Evolutionary conservation across 208 protist genomes (phyloP).

Genomic region (Trypanosoma theileri): DNA sequence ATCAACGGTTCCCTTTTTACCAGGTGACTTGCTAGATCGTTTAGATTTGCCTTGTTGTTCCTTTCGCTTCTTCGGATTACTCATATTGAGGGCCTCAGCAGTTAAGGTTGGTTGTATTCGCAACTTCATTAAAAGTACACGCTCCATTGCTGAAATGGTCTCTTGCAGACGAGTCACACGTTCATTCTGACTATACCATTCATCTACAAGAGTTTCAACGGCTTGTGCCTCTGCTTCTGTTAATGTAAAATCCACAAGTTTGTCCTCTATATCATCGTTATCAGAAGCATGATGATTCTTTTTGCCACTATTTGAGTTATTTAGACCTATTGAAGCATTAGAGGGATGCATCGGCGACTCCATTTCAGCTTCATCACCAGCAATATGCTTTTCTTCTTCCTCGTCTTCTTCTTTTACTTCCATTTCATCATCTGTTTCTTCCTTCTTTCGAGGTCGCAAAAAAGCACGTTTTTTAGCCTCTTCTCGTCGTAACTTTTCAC

Average conservation of each 20-base stretch:
- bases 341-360: too few species aligned
- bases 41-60: slow-evolving; percentile 36
- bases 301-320: slow-evolving; percentile 8
- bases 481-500: slow-evolving; percentile 47
- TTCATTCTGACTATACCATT: slow-evolving; percentile 57
- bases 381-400: slow-evolving; percentile 18
- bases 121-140: slow-evolving; percentile 69
- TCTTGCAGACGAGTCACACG: slow-evolving; percentile 44
- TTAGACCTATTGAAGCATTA: too few species aligned
- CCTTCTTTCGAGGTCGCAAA: slow-evolving; percentile 20
- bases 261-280: slow-evolving; percentile 32
- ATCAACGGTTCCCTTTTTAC: slow-evolving; percentile 51
- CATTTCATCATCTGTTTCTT: slow-evolving; percentile 10
- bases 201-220: slow-evolving; percentile 54
- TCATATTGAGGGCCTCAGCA: slow-evolving; percentile 26
- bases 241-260: slow-evolving; percentile 35
- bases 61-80: slow-evolving; percentile 61
- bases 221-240: slow-evolving; percentile 61
- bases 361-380: background rate
- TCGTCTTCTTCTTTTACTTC: slow-evolving; percentile 22
- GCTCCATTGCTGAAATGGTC: slow-evolving; percentile 75
- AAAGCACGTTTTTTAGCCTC: slow-evolving; percentile 64
- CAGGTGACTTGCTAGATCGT: slow-evolving; percentile 8
- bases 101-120: slow-evolving; percentile 18
- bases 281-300: background rate